Percentiles rank a stretch among this genome's conserved stretches.
Conservation (phyloP, 2,329 filamentous ascomycete species). For the Fusarium solani-melongenae region DNA sequence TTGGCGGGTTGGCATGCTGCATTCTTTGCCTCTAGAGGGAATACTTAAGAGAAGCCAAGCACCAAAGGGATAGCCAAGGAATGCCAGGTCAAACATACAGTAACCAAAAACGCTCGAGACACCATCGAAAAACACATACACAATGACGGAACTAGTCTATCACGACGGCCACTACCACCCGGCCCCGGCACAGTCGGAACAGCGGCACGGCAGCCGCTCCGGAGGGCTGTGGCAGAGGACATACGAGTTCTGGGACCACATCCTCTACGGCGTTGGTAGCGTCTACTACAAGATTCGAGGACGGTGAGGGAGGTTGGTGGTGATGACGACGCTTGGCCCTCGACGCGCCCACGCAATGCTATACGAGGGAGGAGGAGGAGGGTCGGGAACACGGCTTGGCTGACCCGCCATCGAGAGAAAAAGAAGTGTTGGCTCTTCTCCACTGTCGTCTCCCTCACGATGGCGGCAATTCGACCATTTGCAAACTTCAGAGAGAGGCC, state of each 20-base stretch:
- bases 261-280: constrained; percentile 53
- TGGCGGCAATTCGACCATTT: background rate
- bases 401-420: constrained; percentile 13
- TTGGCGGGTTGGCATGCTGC: constrained; percentile 12
- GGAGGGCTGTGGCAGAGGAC: constrained; percentile 47
- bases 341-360: background rate
- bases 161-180: constrained; percentile 47
- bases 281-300: constrained; percentile 51
- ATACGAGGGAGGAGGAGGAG: constrained; percentile 11
- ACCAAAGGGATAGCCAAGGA: background rate
- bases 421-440: constrained; percentile 1
- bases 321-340: constrained; percentile 26
- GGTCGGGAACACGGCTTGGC: constrained; percentile 8
- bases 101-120: background rate
- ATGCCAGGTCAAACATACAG: background rate
- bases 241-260: constrained; percentile 52
- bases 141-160: constrained; percentile 45
- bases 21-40: background rate
- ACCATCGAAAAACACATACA: constrained; percentile 3
- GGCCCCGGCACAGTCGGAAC: constrained; percentile 25
- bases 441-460: constrained; percentile 20
- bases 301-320: constrained; percentile 28
- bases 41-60: constrained; percentile 21
- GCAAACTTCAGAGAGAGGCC: background rate
- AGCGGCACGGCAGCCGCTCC: constrained; percentile 10